Percentiles rank a stretch among this genome's conserved stretches.
Conservation (phyloP, 441 rosid species). For the Pelargonium hybrid region DNA sequence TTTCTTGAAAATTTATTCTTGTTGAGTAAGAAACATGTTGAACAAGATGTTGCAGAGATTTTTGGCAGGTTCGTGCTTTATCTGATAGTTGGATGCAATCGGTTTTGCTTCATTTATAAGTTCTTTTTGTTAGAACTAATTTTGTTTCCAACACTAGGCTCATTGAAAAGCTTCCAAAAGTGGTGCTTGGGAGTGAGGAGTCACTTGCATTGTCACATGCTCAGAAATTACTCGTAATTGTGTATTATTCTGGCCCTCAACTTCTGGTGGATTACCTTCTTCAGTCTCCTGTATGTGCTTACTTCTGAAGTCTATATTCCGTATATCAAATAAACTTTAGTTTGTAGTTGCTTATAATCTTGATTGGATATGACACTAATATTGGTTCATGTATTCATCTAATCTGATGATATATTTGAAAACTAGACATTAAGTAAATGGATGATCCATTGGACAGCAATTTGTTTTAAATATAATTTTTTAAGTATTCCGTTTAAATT, state of each 20-base stretch:
- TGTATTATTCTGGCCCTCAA: conserved; percentile 77
- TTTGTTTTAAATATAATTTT: not conserved
- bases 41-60: conserved; percentile 44
- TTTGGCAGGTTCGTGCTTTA: conserved; percentile 53
- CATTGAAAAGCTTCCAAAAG: conserved; percentile 81
- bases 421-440: not conserved
- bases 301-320: conserved; percentile 5
- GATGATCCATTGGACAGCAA: not conserved
- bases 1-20: conserved; percentile 46
- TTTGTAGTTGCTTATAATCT: not conserved
- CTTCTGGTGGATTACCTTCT: conserved; percentile 53
- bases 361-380: not conserved
- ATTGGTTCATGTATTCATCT: not conserved
- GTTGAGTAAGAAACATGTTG: conserved; percentile 29
- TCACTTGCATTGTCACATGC: conserved; percentile 59
- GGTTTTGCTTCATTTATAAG: not conserved
- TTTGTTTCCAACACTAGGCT: conserved; percentile 38
- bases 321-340: conserved; percentile 4
- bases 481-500: no score
- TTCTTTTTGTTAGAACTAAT: not conserved
- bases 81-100: conserved; percentile 9
- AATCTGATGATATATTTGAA: not conserved
- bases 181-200: conserved; percentile 65
- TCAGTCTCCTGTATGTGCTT: conserved; percentile 69
- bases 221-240: conserved; percentile 59